A percentile compares a stretch with the other conserved stretches of the same genome.
phyloP scores from a whole-genome alignment of 2,329 filamentous ascomycete genomes.

The Zymoseptoria tritici region DNA sequence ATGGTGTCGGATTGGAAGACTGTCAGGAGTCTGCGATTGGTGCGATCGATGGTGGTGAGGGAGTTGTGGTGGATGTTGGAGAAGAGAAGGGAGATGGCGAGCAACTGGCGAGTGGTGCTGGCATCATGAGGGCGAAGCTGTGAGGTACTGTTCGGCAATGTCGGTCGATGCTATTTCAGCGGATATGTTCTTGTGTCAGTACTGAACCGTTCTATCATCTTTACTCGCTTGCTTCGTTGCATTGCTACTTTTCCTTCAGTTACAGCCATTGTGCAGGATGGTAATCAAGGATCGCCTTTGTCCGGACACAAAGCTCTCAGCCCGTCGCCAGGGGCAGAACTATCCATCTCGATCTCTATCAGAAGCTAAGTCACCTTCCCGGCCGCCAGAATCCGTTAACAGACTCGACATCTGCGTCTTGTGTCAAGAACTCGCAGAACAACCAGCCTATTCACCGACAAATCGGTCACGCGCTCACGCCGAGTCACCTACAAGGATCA shows the following conservation, averaged over 20 bases:
- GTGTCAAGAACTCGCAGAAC: neutral
- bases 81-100: slow-evolving; percentile 1
- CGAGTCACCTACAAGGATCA: neutral
- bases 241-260: neutral
- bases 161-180: neutral
- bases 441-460: neutral
- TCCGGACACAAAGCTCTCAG: neutral
- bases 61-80: slow-evolving; percentile 25
- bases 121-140: slow-evolving; percentile 17
- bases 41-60: slow-evolving; percentile 23
- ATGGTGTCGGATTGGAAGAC: slow-evolving; percentile 74
- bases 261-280: neutral
- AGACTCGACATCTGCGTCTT: too few species aligned
- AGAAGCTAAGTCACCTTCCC: neutral
- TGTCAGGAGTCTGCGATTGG: slow-evolving; percentile 65
- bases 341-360: neutral
- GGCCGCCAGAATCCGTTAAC: too few species aligned
- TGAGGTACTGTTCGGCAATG: slow-evolving; percentile 1
- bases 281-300: neutral
- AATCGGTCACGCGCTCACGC: neutral
- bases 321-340: too few species aligned
- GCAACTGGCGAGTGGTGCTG: slow-evolving; percentile 5
- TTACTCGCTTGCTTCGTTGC: neutral
- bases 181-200: neutral
- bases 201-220: neutral